Evolutionary conservation across 805 yeast species (phyloP), one percentile per base, ranked within the genome.

Genomic region (Lachancea cidri): DNA sequence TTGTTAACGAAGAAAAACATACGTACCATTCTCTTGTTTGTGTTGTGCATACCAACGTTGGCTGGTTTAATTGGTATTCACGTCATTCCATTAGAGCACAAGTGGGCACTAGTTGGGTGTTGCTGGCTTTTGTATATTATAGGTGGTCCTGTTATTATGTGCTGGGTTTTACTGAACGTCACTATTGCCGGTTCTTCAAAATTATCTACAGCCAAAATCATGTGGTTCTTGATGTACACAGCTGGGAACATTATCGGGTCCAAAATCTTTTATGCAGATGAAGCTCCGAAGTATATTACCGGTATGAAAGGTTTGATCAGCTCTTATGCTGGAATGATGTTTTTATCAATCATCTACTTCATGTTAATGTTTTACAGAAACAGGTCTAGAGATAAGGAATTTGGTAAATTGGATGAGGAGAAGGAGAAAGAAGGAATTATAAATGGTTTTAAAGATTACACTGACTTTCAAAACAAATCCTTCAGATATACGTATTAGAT

Each of bases 131-230:
- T 49, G 19, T 49, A 49, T 47, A 49, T 49, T 27, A 45, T 49
- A 30, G 53, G 53, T 22, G 53, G 53, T 1, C 53, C 53, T 17
- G 53, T 49, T 29, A 49, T 49, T 25, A 49, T 49, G 53, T 47
- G 51, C 24, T 49, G 53, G 53, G 35, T 49, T 29, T 27, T 49
- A 37, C 42, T 49, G 29, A 49, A 49, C 29, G 53, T 45, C 17
- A 49, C 53, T 2, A 36, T 46, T 13, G 53, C 53, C 9, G 53
- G 53, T 5, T 49, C 53, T 7, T 49, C 53, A 24, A 49, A 49
- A 32, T 38, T 47, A 8, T 45, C 51, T 9, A 43, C 48, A 9
- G 43, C 41, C 14, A 49, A 45, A 29, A 49, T 46, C 13, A 43
- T 49, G 46, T 49, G 53, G 53, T 49, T 49, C 35, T 22, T 49